These are phyloP conservation scores for Crotalaria pallida DNA, from an alignment of 306 rosid genomes.

Conservation along the genomic window DNA sequence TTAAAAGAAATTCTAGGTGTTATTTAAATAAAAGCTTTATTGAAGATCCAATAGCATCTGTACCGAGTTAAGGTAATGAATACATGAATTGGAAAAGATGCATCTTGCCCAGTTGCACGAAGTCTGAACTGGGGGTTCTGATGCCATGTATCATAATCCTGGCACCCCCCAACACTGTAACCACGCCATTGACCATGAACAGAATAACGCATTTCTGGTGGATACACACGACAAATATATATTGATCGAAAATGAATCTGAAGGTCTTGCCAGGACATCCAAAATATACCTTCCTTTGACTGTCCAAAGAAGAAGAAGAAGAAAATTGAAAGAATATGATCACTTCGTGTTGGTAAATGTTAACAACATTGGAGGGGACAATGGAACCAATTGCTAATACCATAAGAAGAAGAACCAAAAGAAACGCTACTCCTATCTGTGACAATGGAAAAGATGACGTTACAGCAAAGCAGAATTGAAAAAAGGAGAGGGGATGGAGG, in stretches of 20 bases:
- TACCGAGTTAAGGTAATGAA: conserved; percentile 98
- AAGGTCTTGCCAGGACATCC: conserved; percentile 99
- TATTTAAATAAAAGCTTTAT: neutral
- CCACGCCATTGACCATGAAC: conserved; percentile 99
- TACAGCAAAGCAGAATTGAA: neutral
- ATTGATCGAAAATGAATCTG: conserved; percentile 98
- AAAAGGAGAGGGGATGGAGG: neutral
- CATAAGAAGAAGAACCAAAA: conserved; percentile 88
- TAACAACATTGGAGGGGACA: neutral
- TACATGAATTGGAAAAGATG: conserved; percentile 85
- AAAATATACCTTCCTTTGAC: conserved; percentile 97
- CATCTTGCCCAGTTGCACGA: conserved; percentile 91
- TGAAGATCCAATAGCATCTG: neutral
- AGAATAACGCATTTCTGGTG: conserved; percentile 92
- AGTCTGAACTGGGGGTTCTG: conserved; percentile 98
- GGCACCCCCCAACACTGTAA: conserved; percentile 98
- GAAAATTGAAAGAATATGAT: neutral
- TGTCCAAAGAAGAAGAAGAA: conserved; percentile 29
- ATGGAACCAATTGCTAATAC: conserved; percentile 91
- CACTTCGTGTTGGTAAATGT: neutral
- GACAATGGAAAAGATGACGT: conserved; percentile 10
- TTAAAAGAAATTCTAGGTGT: neutral
- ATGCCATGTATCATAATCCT: conserved; percentile 97
- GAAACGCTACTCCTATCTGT: conserved; percentile 94
- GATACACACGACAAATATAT: conserved; percentile 94